Evolutionary conservation across 2,329 filamentous ascomycete genomes (phyloP).

Genomic region (Botrytis medusae): DNA sequence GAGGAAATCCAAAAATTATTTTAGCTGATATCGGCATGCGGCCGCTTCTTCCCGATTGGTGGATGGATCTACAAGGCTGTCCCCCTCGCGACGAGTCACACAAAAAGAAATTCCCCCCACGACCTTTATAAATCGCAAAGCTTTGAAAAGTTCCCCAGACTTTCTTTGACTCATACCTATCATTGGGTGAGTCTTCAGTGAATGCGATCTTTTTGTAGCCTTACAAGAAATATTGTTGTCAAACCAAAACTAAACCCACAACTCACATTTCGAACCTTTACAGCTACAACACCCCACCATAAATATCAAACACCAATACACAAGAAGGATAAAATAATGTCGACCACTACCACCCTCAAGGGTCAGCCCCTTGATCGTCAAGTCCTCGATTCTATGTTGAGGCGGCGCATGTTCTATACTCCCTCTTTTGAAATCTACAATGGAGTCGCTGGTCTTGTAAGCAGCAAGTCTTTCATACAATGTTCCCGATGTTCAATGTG

Average conservation of each 20-base stretch:
- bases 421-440: constrained; percentile 95
- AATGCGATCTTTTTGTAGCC: constrained; percentile 45
- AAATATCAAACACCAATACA: constrained; percentile 38
- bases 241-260: constrained; percentile 25
- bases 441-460: constrained; percentile 76
- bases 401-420: constrained; percentile 89
- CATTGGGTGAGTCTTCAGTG: constrained; percentile 34
- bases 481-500: background rate
- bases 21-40: constrained; percentile 15
- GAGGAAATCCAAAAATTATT: constrained; percentile 26
- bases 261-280: constrained; percentile 43
- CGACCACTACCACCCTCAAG: constrained; percentile 74
- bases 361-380: constrained; percentile 86
- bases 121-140: constrained; percentile 10
- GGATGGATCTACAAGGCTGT: constrained; percentile 16
- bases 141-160: constrained; percentile 20
- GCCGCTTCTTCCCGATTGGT: constrained; percentile 14
- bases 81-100: constrained; percentile 19
- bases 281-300: constrained; percentile 38
- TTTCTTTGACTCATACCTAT: constrained; percentile 29
- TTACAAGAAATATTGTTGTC: constrained; percentile 40
- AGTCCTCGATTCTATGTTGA: constrained; percentile 79
- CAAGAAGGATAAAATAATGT: constrained; percentile 45
- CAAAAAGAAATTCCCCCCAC: constrained; percentile 20
- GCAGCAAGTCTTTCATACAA: constrained; percentile 38